phyloP scores from a whole-genome alignment of 208 protist species.

The Trypanosoma theileri region DNA sequence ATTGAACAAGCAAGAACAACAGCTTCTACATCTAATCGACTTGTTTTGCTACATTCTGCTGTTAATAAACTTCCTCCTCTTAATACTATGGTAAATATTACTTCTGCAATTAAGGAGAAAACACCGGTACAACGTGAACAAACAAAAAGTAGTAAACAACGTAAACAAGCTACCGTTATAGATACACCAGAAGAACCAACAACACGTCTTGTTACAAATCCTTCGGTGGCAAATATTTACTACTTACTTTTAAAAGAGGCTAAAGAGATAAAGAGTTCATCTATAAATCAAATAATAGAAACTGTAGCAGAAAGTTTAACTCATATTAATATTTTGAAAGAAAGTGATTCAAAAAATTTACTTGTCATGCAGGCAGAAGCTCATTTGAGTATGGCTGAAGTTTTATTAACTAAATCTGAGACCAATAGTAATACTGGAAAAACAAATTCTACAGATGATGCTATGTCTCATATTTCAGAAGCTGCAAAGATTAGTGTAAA shows the following conservation, averaged over 20 bases:
- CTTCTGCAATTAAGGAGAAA: background rate
- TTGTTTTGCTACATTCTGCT: slow-evolving; percentile 50
- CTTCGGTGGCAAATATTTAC: slow-evolving; percentile 51
- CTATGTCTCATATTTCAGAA: slow-evolving; percentile 23
- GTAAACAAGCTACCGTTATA: background rate
- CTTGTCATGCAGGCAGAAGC: slow-evolving; percentile 54
- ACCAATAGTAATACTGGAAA: slow-evolving; percentile 6
- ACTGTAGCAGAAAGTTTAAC: slow-evolving; percentile 55
- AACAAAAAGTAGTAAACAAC: background rate
- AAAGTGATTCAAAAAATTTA: slow-evolving; percentile 30
- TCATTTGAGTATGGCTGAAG: slow-evolving; percentile 37
- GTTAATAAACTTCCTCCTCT: slow-evolving; percentile 50
- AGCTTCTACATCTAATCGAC: slow-evolving; percentile 33
- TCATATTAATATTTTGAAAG: slow-evolving; percentile 30
- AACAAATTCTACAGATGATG: slow-evolving; percentile 9
- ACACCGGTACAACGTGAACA: background rate
- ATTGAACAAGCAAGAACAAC: slow-evolving; percentile 56
- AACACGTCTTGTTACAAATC: slow-evolving; percentile 18
- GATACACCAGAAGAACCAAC: background rate
- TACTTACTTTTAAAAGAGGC: slow-evolving; percentile 61
- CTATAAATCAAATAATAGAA: slow-evolving; percentile 56
- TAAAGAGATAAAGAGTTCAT: slow-evolving; percentile 39
- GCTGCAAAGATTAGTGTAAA: slow-evolving; percentile 37
- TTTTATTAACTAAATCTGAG: slow-evolving; percentile 27
- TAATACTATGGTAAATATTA: background rate